Evolutionary conservation across 1,284 basidiomycete species (phyloP).

Genomic region (Leccinum fallax): DNA sequence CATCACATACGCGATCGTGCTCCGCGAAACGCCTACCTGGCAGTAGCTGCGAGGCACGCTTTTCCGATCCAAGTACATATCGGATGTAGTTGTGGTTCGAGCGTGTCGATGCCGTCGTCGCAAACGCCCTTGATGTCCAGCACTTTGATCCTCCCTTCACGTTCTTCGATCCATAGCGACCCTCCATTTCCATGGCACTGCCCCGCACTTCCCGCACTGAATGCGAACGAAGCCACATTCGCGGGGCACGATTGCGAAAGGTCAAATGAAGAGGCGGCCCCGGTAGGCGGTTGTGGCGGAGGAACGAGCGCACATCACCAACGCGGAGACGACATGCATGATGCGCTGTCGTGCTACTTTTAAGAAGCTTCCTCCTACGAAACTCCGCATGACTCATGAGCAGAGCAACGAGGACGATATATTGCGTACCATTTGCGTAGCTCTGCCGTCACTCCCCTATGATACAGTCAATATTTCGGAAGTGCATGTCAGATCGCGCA

Average conservation of each 20-base stretch:
- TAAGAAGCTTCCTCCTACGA: slow-evolving; percentile 29
- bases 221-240: background rate
- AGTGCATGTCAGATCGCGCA: slow-evolving; percentile 29
- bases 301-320: background rate
- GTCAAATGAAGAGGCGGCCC: background rate
- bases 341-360: slow-evolving; percentile 36
- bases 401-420: background rate
- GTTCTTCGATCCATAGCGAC: background rate
- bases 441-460: slow-evolving; percentile 16
- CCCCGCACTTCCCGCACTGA: background rate
- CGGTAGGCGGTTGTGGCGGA: background rate
- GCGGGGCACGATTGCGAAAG: background rate
- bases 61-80: background rate
- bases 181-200: background rate
- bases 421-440: slow-evolving; percentile 18
- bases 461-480: slow-evolving; percentile 31
- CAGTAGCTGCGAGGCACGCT: background rate
- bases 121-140: too few species aligned
- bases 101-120: slow-evolving; percentile 2
- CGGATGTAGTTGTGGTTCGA: background rate
- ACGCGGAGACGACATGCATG: background rate
- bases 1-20: background rate
- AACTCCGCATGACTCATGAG: slow-evolving; percentile 15
- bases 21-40: background rate
- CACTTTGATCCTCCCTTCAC: background rate